Base-by-base conservation (phyloP, 768 basidiomycete species). In the Mycena leptocephala region DNA sequence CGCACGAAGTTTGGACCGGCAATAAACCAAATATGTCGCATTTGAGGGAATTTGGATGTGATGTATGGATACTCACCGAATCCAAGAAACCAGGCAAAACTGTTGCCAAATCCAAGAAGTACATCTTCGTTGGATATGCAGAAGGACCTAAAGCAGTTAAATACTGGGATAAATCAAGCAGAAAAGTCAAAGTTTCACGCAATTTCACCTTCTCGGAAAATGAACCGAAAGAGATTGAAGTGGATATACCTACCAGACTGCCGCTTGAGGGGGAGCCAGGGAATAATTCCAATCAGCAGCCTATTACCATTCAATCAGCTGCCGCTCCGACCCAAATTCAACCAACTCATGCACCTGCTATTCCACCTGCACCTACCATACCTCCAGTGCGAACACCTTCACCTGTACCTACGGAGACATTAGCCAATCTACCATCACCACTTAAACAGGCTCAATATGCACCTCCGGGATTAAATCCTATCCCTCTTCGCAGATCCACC, bases 231-330 rank as follows among this genome's bases (percentile, higher is more conserved):
- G 39, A 64, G 14, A 32, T 64, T 35, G 65, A 67, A 53, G 41
- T 39, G 13, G 37, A 59, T 2, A 22, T 32, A 22, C 26, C 41
- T 16, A 46, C n/a, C 22, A 70, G 69, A 62, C 56, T 70, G 69
- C 69, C 69, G 58, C 69, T 70, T 70, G 69, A 70, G 67, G 69
- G 69, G 58, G 69, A 70, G 69, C 28, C 58, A 61, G 59, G 37
- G 58, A 62, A 70, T 62, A 43, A 24, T 37, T 11, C 41, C 48
- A 70, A 70, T 62, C 69, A 46, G 58, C 69, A 70, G 58, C 69
- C 69, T 61, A 24, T 58, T 20, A 62, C 37, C 13, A 62, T 62
- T 26, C 56, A 70, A 62, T 35, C 69, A 61, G 43, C 43, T 70
- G 55, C 68, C 20, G 26, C 68, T 58, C 68, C 56, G 18, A 56